phyloP scores from a whole-genome alignment of 1,139 yeast genomes.

The Neolecta irregularis region DNA sequence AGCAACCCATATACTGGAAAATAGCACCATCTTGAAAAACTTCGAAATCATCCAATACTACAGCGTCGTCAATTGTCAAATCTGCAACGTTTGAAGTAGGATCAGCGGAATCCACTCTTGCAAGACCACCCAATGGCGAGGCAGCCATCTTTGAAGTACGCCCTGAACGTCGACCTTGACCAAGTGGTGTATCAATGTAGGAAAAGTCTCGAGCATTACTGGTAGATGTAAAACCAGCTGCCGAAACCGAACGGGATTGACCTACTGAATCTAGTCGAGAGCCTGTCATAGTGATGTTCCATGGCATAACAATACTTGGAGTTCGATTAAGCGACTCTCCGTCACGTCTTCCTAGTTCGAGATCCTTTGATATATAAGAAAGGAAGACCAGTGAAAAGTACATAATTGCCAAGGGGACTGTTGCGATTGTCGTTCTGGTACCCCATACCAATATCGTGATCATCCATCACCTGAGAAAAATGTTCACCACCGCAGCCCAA shows the following conservation, averaged over 20 bases:
- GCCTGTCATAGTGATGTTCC: constrained; percentile 1
- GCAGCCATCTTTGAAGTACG: too few relatives aligned
- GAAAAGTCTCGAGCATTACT: not conserved
- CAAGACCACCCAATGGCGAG: too few relatives aligned
- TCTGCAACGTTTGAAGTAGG: not conserved
- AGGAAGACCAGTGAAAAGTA: not conserved
- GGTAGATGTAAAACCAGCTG: constrained; percentile 1
- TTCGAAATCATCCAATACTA: constrained; percentile 3
- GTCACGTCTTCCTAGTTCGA: constrained; percentile 2
- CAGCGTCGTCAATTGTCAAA: constrained; percentile 1
- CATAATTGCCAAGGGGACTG: not conserved
- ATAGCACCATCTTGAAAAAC: not conserved
- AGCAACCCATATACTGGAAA: not conserved
- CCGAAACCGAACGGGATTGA: constrained; percentile 1
- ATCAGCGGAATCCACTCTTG: not conserved
- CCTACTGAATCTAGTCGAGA: constrained; percentile 3
- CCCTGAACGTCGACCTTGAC: not conserved
- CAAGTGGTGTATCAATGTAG: not conserved
- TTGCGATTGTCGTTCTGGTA: not conserved
- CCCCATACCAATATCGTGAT: not conserved
- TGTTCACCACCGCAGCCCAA: too few relatives aligned
- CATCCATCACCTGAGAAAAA: not conserved
- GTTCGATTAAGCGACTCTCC: constrained; percentile 1
- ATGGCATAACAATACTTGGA: constrained; percentile 3
- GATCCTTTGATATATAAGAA: not conserved